These are phyloP conservation scores for Phaeotremella fagi DNA, from an alignment of 768 basidiomycete genomes.

Conservation along the genomic window DNA sequence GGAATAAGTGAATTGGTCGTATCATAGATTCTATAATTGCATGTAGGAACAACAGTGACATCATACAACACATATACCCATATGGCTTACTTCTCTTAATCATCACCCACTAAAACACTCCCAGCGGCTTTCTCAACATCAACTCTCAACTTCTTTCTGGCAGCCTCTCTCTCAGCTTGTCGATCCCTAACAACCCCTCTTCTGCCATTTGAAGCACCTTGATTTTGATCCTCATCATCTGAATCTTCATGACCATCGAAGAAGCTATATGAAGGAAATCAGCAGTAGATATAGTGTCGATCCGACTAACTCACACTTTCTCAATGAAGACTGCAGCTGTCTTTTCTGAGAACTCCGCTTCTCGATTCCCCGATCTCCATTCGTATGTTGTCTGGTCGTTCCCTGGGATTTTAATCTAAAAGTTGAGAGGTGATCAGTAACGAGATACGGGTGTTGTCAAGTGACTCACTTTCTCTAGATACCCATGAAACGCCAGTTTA, in stretches of 20 bases:
- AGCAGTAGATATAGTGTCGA: neutral
- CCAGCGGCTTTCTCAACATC: conserved; percentile 38
- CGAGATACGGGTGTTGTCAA: neutral
- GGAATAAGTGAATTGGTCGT: too few relatives aligned
- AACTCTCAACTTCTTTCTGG: conserved; percentile 20
- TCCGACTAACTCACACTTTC: conserved; percentile 48
- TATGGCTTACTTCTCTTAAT: too few relatives aligned
- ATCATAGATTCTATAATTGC: too few relatives aligned
- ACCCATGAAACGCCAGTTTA: conserved; percentile 64
- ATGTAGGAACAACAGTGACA: too few relatives aligned
- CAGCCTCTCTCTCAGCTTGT: neutral
- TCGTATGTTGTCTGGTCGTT: conserved; percentile 55
- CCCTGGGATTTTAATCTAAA: conserved; percentile 18
- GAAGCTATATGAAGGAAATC: neutral
- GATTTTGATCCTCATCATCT: conserved; percentile 12
- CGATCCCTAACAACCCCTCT: neutral
- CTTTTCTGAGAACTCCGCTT: conserved; percentile 76
- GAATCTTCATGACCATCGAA: conserved; percentile 11
- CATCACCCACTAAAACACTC: conserved; percentile 14
- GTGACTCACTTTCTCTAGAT: conserved; percentile 60
- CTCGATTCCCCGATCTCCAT: conserved; percentile 85
- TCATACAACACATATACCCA: too few relatives aligned
- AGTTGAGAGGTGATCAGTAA: neutral
- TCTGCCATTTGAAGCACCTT: conserved; percentile 1
- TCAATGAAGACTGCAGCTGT: conserved; percentile 70